These are phyloP conservation scores for Linnemannia zychae DNA, from an alignment of 192 early-diverging fungal species.

Conservation along the genomic window DNA sequence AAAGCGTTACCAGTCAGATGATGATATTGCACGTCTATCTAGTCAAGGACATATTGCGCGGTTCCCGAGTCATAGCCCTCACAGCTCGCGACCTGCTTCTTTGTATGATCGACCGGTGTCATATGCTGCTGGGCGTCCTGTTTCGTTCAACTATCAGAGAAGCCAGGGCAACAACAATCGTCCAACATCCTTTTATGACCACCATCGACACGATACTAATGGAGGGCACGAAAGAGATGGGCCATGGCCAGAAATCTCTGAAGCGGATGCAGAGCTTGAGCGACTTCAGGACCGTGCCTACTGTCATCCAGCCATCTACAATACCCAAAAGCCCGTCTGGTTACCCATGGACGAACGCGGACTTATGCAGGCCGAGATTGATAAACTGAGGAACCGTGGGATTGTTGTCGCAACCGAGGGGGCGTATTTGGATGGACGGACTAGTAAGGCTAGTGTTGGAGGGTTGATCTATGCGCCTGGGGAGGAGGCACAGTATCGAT, in stretches of 20 bases:
- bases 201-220: background rate
- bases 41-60: background rate
- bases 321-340: constrained; percentile 61
- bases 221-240: background rate
- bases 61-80: background rate
- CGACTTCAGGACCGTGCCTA: constrained; percentile 52
- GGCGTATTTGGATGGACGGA: constrained; percentile 30
- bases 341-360: constrained; percentile 62
- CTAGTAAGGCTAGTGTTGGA: constrained; percentile 31
- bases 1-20: background rate
- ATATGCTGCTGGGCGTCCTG: background rate
- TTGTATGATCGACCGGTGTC: background rate
- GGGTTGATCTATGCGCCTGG: constrained; percentile 49
- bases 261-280: constrained; percentile 20
- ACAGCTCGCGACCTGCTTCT: background rate
- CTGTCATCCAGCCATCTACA: constrained; percentile 58
- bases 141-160: background rate
- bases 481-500: constrained; percentile 39
- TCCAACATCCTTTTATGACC: background rate
- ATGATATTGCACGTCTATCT: background rate
- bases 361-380: constrained; percentile 52
- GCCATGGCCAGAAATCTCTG: background rate
- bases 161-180: background rate
- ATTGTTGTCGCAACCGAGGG: constrained; percentile 50
- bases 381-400: constrained; percentile 29